Base-by-base conservation (phyloP, 306 rosid genomes). In the Spatholobus suberectus region DNA sequence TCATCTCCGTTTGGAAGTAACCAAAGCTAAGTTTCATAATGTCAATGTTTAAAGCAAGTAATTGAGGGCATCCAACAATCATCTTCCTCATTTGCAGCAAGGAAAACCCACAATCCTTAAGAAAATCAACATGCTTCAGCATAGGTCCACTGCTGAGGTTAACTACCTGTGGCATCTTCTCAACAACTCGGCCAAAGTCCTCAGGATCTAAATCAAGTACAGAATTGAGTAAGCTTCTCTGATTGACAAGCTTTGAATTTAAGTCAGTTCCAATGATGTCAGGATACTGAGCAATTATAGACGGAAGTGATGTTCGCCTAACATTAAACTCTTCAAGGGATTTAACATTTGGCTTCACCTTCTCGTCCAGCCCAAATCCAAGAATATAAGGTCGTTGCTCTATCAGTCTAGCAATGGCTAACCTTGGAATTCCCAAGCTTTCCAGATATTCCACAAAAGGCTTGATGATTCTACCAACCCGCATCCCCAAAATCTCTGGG, bases 401-500 rank as follows among this genome's bases (percentile, higher is more conserved):
- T 80, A 96, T 92, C 86, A 96, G 54, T 86, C 97, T 92, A 83
- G 99, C 99, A 77, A 89, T 83, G 4, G 95, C 99, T 79, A 96
- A 81, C 75, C 90, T 90, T 44, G 97, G 99, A 89, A 96, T 90
- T 38, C 99, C 98, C 88, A 94, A 84, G 82, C 62, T 84, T 75
- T 92, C 98, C 12, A 96, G 85, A 84, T 86, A 96, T 18, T 94
- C 99, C 26, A 96, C 99, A 82, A 92, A 91, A 63, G 98, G 99
- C 90, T 96, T 94, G 89, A 94, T 90, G 77, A 92, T 80, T 73
- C 92, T 87, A 67, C 93, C 99, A 17, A 96, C 99, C 55, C 99
- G 84, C 99, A 96, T 96, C 78, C 98, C 99, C 79, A 96, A 87
- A 88, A 96, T 86, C 84, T 96, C 98, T 0, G 98, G 99, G 77